Conservation (phyloP, 2,329 filamentous ascomycete species). For the Xylariaceae sp. region DNA sequence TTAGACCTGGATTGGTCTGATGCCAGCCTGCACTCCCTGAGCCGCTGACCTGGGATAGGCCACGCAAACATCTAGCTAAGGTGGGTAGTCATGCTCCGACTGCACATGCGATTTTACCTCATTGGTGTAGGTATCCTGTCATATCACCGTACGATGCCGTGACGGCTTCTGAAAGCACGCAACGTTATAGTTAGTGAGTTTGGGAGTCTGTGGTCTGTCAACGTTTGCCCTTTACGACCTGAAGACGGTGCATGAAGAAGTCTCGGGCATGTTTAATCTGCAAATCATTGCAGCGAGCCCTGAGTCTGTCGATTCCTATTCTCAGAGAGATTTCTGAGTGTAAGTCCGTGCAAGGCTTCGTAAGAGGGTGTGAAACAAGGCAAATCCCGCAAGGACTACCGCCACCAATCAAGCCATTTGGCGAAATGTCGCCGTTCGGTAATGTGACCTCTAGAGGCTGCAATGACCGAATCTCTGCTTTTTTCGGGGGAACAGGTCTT, state of each 20-base stretch:
- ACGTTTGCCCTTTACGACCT: constrained; percentile 5
- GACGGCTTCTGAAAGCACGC: no score
- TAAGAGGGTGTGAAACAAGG: constrained; percentile 6
- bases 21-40: no score
- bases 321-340: constrained; percentile 23
- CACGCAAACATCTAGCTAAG: no score
- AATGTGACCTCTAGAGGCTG: constrained; percentile 5
- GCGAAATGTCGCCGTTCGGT: constrained; percentile 4
- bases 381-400: constrained; percentile 18
- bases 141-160: no score
- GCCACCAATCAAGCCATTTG: constrained; percentile 9
- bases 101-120: no score
- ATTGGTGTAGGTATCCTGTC: no score
- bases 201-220: neutral
- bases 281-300: constrained; percentile 5
- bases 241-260: constrained; percentile 11
- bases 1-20: no score
- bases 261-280: constrained; percentile 4
- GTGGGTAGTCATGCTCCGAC: no score
- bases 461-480: no score
- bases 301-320: constrained; percentile 25
- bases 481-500: no score
- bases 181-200: no score
- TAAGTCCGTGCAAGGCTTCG: constrained; percentile 18
- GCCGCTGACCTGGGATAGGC: no score